A percentile compares a stretch with the other conserved stretches of the same genome.
phyloP scores from a whole-genome alignment of 1,139 yeast species.

The Debaryomycetaceae sp. region DNA sequence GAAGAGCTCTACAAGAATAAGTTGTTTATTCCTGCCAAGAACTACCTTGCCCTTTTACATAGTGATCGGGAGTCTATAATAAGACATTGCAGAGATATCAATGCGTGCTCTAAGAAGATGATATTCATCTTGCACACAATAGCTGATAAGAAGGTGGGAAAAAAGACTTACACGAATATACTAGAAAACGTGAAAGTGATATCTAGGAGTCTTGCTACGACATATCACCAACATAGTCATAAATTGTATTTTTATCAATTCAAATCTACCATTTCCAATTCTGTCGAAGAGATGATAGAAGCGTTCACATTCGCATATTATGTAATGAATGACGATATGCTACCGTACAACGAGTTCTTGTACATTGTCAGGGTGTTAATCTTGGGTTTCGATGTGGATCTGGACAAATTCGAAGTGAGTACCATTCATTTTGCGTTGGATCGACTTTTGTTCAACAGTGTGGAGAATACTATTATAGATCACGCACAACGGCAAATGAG shows the following conservation, averaged over 20 bases:
- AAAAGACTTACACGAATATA: conserved; percentile 11
- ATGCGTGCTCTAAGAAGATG: conserved; percentile 35
- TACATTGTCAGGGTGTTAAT: conserved; percentile 8
- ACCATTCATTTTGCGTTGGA: background rate
- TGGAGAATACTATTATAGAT: background rate
- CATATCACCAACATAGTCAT: conserved; percentile 10
- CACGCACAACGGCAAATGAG: background rate
- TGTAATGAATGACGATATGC: conserved; percentile 13
- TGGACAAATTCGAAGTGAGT: background rate
- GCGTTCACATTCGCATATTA: conserved; percentile 34
- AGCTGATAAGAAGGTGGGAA: conserved; percentile 4
- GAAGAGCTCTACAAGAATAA: conserved; percentile 44
- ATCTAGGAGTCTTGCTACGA: conserved; percentile 11
- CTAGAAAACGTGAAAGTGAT: conserved; percentile 13
- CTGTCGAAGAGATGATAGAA: conserved; percentile 36
- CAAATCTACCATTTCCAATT: conserved; percentile 23
- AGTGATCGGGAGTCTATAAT: conserved; percentile 35
- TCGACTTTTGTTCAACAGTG: background rate
- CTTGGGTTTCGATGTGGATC: conserved; percentile 1
- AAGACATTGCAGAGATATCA: conserved; percentile 33
- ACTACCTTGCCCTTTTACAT: conserved; percentile 16
- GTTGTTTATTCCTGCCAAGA: conserved; percentile 16
- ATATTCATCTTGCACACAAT: conserved; percentile 36
- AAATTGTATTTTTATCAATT: conserved; percentile 14
- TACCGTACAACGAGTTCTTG: conserved; percentile 15